Percentiles rank a stretch among this genome's conserved stretches.
These are phyloP conservation scores for Aspergillus awamori DNA, from an alignment of 2,329 filamentous ascomycete genomes.

Conservation along the genomic window DNA sequence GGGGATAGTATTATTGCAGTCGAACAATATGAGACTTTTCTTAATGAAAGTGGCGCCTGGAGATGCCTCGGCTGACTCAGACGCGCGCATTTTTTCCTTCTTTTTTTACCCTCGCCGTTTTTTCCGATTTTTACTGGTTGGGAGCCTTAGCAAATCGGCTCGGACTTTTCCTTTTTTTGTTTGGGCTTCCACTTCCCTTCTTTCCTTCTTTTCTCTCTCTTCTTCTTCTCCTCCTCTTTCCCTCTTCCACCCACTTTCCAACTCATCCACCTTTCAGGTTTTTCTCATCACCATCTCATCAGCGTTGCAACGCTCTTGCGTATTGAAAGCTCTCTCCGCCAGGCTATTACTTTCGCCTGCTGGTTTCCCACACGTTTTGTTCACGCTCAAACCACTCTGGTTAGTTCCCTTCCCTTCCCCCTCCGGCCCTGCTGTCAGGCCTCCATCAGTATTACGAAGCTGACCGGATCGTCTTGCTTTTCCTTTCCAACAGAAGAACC, in stretches of 20 bases:
- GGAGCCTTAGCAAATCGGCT: conserved; percentile 18
- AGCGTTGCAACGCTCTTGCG: conserved; percentile 18
- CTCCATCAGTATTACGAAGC: conserved; percentile 16
- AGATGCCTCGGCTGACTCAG: neutral
- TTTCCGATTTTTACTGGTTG: neutral
- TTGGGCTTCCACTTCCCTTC: conserved; percentile 22
- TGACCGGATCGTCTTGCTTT: conserved; percentile 17
- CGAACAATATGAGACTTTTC: neutral
- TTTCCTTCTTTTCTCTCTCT: conserved; percentile 21
- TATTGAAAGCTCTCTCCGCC: conserved; percentile 10
- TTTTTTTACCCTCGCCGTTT: neutral
- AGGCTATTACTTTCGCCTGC: conserved; percentile 16
- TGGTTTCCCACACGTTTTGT: conserved; percentile 14
- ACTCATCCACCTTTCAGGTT: conserved; percentile 18
- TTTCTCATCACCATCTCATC: conserved; percentile 16
- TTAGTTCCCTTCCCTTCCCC: conserved; percentile 17
- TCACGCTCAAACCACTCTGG: conserved; percentile 19
- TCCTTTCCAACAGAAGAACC: conserved; percentile 30
- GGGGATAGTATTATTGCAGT: neutral
- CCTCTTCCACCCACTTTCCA: conserved; percentile 24
- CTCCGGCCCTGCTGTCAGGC: conserved; percentile 11
- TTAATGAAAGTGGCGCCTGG: neutral
- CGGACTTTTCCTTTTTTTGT: conserved; percentile 27
- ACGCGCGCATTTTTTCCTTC: neutral
- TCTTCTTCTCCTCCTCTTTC: conserved; percentile 23